These are phyloP conservation scores for Cystobasidiaceae sp. DNA, from an alignment of 1,284 basidiomycete genomes.

Conservation along the genomic window DNA sequence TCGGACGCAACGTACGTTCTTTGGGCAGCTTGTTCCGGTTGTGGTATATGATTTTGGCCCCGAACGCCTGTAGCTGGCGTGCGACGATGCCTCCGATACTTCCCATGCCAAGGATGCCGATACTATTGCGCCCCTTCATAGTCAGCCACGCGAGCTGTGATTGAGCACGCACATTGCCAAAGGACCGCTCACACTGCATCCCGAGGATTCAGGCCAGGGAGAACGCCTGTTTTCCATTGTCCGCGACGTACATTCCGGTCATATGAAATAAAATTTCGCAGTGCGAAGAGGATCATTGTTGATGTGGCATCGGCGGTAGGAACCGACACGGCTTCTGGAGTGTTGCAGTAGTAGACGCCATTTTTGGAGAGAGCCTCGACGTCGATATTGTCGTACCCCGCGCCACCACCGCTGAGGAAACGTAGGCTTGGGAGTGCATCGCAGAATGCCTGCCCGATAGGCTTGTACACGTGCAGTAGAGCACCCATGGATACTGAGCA, in stretches of 20 bases:
- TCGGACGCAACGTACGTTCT: slow-evolving; percentile 2
- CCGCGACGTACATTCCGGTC: slow-evolving; percentile 28
- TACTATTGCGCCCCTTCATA: neutral
- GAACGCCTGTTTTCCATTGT: slow-evolving; percentile 8
- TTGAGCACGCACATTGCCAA: neutral
- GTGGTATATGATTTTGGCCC: slow-evolving; percentile 20
- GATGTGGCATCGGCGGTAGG: slow-evolving; percentile 43
- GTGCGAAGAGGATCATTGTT: slow-evolving; percentile 39
- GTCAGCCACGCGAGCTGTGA: neutral
- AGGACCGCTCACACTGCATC: neutral
- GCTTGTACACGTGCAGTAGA: slow-evolving; percentile 14
- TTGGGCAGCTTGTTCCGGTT: slow-evolving; percentile 25
- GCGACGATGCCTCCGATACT: slow-evolving; percentile 31
- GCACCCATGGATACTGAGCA: slow-evolving; percentile 6
- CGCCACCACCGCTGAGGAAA: slow-evolving; percentile 12
- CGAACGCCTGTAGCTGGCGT: slow-evolving; percentile 25
- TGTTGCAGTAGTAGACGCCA: slow-evolving; percentile 43
- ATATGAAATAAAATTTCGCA: slow-evolving; percentile 35
- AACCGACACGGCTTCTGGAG: slow-evolving; percentile 40
- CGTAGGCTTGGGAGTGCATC: slow-evolving; percentile 1
- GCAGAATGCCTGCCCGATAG: slow-evolving; percentile 15
- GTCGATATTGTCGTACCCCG: slow-evolving; percentile 25
- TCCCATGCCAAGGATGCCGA: slow-evolving; percentile 37
- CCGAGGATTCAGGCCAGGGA: neutral
- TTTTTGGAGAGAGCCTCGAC: slow-evolving; percentile 8